phyloP scores from a whole-genome alignment of 2,329 filamentous ascomycete species.

The Esteya vermicola region DNA sequence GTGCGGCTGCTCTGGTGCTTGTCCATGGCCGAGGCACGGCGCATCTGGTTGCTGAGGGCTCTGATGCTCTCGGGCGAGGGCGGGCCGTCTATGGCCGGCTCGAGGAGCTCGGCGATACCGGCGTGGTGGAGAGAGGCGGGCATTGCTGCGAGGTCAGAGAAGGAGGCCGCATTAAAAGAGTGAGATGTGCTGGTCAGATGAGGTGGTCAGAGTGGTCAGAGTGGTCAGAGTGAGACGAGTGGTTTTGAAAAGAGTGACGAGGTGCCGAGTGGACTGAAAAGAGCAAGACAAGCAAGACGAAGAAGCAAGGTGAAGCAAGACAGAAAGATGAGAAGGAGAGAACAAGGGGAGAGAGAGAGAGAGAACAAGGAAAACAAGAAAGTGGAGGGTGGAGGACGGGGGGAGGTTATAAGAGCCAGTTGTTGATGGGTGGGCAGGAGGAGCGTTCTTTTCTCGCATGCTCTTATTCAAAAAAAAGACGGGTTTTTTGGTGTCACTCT shows the following conservation, averaged over 20 bases:
- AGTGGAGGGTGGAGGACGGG: constrained; percentile 2
- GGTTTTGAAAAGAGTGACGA: constrained; percentile 1
- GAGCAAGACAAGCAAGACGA: background rate
- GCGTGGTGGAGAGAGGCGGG: constrained; percentile 3
- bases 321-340: constrained; percentile 8
- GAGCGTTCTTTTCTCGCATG: no score
- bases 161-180: background rate
- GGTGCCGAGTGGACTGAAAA: no score
- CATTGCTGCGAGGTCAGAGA: background rate
- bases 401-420: background rate
- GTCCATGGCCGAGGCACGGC: constrained; percentile 32
- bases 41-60: constrained; percentile 45
- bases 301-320: constrained; percentile 3
- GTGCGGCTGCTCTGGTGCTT: constrained; percentile 24
- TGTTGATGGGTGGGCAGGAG: constrained; percentile 1
- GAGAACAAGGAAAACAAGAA: background rate
- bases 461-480: constrained; percentile 3
- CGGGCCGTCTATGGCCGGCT: constrained; percentile 44
- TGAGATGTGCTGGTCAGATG: background rate
- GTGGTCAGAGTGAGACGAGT: background rate
- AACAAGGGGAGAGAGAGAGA: constrained; percentile 1
- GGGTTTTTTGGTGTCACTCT: background rate
- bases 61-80: constrained; percentile 46
- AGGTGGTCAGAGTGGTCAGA: background rate
- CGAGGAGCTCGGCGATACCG: constrained; percentile 30